Evolutionary conservation across 176 grass and related monocot genomes (phyloP).

Genomic region (Olyra latifolia): DNA sequence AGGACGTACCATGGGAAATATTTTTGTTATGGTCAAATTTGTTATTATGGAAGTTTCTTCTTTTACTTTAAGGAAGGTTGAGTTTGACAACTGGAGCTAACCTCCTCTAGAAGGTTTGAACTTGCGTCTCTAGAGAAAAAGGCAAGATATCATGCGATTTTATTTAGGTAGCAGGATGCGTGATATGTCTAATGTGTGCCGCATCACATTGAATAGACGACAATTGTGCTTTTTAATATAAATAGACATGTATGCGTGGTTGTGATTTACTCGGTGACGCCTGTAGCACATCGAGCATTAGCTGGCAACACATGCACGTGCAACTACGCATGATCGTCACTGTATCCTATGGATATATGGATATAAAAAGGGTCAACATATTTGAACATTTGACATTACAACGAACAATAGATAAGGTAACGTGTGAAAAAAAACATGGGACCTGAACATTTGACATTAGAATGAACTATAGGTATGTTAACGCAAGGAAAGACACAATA

Average conservation of each 20-base stretch:
- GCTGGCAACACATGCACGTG: not conserved
- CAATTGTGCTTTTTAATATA: not conserved
- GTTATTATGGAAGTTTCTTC: not conserved
- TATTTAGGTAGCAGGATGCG: fast-evolving
- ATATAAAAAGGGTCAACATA: not conserved
- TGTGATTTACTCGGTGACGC: too few relatives aligned
- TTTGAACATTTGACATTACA: not conserved
- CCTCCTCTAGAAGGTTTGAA: not conserved
- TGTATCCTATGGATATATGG: not conserved
- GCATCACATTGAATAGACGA: not conserved
- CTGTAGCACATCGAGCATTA: not conserved
- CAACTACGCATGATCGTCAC: too few relatives aligned
- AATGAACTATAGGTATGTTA: not conserved
- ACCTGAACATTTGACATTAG: too few relatives aligned
- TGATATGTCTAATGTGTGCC: not conserved
- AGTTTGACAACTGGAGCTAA: not conserved
- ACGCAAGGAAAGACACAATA: too few relatives aligned
- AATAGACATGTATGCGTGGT: too few relatives aligned
- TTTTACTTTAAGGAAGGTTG: not conserved
- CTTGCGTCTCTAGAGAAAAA: fast-evolving
- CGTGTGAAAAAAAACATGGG: fast-evolving
- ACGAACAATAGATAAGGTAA: not conserved
- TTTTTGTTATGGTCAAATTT: not conserved
- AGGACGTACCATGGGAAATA: not conserved
- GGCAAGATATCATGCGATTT: not conserved